Percentiles rank a stretch among this genome's conserved stretches.
These are phyloP conservation scores for Immersiella caudata DNA, from an alignment of 495 filamentous ascomycete species.

Conservation along the genomic window DNA sequence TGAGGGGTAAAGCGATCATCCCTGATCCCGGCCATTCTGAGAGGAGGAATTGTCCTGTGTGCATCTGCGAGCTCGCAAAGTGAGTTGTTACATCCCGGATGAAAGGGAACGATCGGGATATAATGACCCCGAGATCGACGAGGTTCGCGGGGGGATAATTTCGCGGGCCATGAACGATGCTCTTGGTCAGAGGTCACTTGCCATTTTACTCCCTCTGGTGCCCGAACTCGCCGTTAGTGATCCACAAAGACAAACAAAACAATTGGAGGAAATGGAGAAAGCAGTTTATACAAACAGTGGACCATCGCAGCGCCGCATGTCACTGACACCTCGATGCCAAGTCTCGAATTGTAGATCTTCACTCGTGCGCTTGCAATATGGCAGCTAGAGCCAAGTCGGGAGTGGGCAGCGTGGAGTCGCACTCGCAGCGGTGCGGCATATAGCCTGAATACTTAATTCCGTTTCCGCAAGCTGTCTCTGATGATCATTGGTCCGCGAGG, in stretches of 20 bases:
- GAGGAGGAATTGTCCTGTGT: constrained; percentile 4
- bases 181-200: background rate
- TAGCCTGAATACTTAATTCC: constrained; percentile 29
- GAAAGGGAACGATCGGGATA: background rate
- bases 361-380: constrained; percentile 15
- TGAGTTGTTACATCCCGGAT: constrained; percentile 1
- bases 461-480: background rate
- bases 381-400: constrained; percentile 2
- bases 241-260: background rate
- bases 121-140: background rate
- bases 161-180: background rate
- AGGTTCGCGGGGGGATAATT: background rate
- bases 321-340: constrained; percentile 7
- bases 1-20: constrained; percentile 30
- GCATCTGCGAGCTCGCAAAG: background rate
- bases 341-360: constrained; percentile 1
- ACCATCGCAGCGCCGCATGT: background rate
- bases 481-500: constrained; percentile 20
- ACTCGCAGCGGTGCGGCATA: constrained; percentile 20
- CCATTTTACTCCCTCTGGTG: background rate
- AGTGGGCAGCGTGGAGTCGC: constrained; percentile 1
- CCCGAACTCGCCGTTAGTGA: background rate
- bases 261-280: background rate
- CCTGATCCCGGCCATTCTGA: background rate
- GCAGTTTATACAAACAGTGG: background rate